phyloP scores from a whole-genome alignment of 2,329 filamentous ascomycete genomes.

The Trichoderma oligosporum region DNA sequence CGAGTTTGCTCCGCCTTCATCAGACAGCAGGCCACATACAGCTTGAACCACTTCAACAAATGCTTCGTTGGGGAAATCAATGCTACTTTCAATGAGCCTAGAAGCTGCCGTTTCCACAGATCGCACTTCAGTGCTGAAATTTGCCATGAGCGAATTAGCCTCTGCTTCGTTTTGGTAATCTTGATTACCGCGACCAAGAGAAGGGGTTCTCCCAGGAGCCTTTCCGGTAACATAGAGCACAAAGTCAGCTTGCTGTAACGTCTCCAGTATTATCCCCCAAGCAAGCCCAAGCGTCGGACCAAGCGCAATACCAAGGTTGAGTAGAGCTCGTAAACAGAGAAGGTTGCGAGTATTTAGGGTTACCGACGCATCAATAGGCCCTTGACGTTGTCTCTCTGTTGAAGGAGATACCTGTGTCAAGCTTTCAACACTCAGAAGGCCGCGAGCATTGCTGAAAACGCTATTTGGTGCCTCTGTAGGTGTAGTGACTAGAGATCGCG shows the following conservation, averaged over 20 bases:
- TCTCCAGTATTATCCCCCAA: slow-evolving; percentile 90
- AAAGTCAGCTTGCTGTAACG: slow-evolving; percentile 87
- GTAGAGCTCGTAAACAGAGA: slow-evolving; percentile 79
- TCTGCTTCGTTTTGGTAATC: slow-evolving; percentile 52
- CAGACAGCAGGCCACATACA: slow-evolving; percentile 66
- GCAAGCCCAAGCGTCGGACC: slow-evolving; percentile 80
- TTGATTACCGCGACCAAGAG: slow-evolving; percentile 40
- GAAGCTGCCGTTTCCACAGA: slow-evolving; percentile 85
- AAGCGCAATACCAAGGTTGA: slow-evolving; percentile 94
- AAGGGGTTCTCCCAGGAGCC: slow-evolving; percentile 48
- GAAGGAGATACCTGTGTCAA: slow-evolving; percentile 55
- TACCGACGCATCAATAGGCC: slow-evolving; percentile 53
- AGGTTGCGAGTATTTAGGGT: slow-evolving; percentile 84
- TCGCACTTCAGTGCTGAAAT: slow-evolving; percentile 75
- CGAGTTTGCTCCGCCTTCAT: slow-evolving; percentile 26
- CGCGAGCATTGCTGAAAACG: slow-evolving; percentile 68
- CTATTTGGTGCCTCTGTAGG: slow-evolving; percentile 48
- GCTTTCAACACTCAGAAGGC: slow-evolving; percentile 69
- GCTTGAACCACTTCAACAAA: slow-evolving; percentile 76
- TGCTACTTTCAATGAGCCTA: slow-evolving; percentile 84
- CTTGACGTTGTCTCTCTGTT: slow-evolving; percentile 56
- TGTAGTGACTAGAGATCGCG: slow-evolving; percentile 43
- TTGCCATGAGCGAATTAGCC: slow-evolving; percentile 51
- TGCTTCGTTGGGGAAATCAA: slow-evolving; percentile 79
- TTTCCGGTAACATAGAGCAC: slow-evolving; percentile 67